phyloP scores from a whole-genome alignment of 345 rosid species.

The Ailanthus altissimus region DNA sequence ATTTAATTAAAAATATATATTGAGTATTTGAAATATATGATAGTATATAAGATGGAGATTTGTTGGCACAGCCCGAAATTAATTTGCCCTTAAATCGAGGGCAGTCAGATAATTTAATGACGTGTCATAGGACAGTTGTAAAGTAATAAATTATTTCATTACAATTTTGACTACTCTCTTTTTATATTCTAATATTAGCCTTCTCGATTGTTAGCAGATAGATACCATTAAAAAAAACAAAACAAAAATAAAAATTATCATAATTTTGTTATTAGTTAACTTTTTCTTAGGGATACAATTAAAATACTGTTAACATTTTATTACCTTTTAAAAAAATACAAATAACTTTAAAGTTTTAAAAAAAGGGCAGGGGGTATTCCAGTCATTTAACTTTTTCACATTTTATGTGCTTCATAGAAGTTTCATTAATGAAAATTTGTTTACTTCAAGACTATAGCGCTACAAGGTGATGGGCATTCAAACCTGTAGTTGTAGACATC shows the following conservation, averaged over 20 bases:
- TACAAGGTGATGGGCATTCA: not conserved
- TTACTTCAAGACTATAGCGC: not conserved
- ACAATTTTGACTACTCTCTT: not conserved
- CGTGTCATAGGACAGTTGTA: not conserved
- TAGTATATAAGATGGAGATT: too few relatives aligned
- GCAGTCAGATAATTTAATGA: not conserved
- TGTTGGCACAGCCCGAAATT: too few relatives aligned
- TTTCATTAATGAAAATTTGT: conserved; percentile 6
- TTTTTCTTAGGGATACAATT: too few relatives aligned
- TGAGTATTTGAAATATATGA: too few relatives aligned
- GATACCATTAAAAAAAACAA: not conserved
- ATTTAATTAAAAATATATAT: too few relatives aligned
- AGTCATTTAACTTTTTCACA: not conserved
- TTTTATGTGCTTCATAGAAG: not conserved
- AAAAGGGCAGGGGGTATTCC: not conserved
- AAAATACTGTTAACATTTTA: too few relatives aligned
- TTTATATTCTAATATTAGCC: not conserved
- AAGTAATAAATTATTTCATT: not conserved
- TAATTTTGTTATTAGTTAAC: too few relatives aligned
- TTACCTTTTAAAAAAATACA: too few relatives aligned
- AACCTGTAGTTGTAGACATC: not conserved
- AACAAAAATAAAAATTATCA: too few relatives aligned
- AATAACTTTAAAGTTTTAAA: too few relatives aligned
- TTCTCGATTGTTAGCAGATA: too few relatives aligned
- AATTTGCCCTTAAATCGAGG: too few relatives aligned